Evolutionary conservation across 2,329 filamentous ascomycete species (phyloP).

Genomic region (Epichloe festucae): DNA sequence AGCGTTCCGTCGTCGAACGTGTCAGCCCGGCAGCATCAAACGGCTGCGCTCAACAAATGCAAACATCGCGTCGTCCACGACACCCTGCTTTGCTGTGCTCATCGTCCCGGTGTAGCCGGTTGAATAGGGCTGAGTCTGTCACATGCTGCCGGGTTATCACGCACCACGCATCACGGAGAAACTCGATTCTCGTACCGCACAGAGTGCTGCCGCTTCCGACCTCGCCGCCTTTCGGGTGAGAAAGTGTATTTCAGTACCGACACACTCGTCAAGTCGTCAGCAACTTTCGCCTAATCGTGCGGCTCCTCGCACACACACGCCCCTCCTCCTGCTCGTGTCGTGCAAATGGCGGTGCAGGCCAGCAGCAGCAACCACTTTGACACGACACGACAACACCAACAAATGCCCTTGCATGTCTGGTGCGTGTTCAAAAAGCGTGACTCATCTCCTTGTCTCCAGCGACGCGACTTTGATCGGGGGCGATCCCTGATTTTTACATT

Average conservation of each 20-base stretch:
- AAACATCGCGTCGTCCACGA: neutral
- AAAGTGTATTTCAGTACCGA: neutral
- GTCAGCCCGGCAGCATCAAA: too few relatives aligned
- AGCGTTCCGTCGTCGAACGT: too few relatives aligned
- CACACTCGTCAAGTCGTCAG: neutral
- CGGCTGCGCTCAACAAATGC: too few relatives aligned
- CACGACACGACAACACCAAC: too few relatives aligned
- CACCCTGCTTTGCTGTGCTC: neutral
- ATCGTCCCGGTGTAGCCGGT: neutral
- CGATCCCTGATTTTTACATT: too few relatives aligned
- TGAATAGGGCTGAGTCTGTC: neutral
- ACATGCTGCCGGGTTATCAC: too few relatives aligned
- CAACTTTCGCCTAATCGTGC: neutral
- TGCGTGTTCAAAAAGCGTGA: too few relatives aligned
- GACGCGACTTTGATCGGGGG: too few relatives aligned
- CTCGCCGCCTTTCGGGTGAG: neutral
- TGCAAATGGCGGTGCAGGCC: too few relatives aligned
- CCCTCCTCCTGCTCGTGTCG: neutral
- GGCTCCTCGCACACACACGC: neutral
- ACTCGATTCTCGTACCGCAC: neutral
- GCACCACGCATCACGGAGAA: neutral
- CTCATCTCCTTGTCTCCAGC: too few relatives aligned
- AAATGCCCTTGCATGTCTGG: too few relatives aligned
- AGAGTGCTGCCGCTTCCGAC: neutral
- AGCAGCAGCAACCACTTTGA: too few relatives aligned